phyloP scores from a whole-genome alignment of 1,284 basidiomycete species.

The Ganoderma resinaceum region DNA sequence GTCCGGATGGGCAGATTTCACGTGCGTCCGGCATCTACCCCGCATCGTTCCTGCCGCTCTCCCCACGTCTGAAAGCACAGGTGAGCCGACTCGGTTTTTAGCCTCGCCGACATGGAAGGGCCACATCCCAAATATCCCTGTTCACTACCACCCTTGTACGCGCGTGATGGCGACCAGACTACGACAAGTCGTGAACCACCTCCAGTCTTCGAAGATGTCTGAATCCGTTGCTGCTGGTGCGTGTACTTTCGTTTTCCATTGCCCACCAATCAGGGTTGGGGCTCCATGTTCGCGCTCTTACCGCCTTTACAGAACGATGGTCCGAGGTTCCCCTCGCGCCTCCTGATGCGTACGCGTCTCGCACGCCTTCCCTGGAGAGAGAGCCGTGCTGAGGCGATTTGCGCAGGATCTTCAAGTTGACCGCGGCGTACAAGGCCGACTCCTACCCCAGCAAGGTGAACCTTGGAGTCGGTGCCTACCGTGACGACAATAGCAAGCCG shows the following conservation, averaged over 20 bases:
- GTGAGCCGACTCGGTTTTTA: constrained; percentile 25
- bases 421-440: constrained; percentile 89
- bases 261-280: constrained; percentile 18
- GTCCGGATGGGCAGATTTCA: constrained; percentile 26
- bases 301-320: constrained; percentile 64
- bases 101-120: constrained; percentile 6
- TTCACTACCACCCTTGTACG: constrained; percentile 13
- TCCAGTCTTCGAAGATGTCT: constrained; percentile 34
- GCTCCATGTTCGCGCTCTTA: constrained; percentile 23
- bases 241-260: constrained; percentile 15
- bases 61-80: constrained; percentile 19
- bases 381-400: constrained; percentile 11
- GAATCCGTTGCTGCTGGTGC: constrained; percentile 52
- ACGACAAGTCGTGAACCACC: constrained; percentile 38
- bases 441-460: constrained; percentile 86
- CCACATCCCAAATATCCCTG: background rate
- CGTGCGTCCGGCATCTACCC: constrained; percentile 29
- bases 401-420: constrained; percentile 90
- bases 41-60: constrained; percentile 41
- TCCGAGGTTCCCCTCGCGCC: constrained; percentile 79
- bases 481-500: constrained; percentile 85
- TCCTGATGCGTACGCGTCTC: constrained; percentile 62
- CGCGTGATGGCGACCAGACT: constrained; percentile 38
- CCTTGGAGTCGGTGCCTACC: constrained; percentile 90
- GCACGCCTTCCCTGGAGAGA: background rate